Conservation (phyloP, 208 protist genomes). For the Trypanosoma boissoni region DNA sequence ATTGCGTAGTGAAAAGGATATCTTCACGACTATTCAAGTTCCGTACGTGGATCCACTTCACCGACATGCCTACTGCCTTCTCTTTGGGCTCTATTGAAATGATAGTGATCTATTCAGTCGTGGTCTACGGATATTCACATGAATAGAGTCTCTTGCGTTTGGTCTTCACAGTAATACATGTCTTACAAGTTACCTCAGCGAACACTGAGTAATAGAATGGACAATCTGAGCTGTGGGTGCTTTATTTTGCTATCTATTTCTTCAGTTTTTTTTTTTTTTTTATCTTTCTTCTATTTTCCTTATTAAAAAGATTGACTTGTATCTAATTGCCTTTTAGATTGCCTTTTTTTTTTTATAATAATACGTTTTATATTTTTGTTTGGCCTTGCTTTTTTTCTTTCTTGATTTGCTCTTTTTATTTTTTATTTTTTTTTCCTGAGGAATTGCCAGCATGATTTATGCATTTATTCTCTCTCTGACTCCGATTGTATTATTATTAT, state of each 20-base stretch:
- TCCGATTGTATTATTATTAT: constrained; percentile 7
- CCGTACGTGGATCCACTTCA: constrained; percentile 60
- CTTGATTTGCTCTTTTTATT: neutral
- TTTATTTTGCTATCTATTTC: too few species aligned
- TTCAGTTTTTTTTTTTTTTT: constrained; percentile 1
- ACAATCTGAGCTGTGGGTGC: too few species aligned
- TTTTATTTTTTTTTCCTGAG: constrained; percentile 1
- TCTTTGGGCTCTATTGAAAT: constrained; percentile 18
- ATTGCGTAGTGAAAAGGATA: constrained; percentile 40
- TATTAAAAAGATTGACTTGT: constrained; percentile 3
- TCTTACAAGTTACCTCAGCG: too few species aligned
- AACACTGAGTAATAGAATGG: too few species aligned
- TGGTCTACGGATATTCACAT: too few species aligned
- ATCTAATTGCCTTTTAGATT: too few species aligned
- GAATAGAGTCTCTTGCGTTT: too few species aligned
- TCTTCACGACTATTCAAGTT: constrained; percentile 44
- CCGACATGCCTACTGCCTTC: constrained; percentile 61
- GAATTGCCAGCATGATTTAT: neutral
- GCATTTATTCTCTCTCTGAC: neutral
- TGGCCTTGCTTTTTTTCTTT: neutral
- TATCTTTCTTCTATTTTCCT: neutral
- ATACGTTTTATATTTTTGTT: constrained; percentile 10
- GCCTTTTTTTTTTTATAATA: too few species aligned
- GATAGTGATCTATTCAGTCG: neutral
- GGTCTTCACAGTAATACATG: too few species aligned